Evolutionary conservation across 139 green algal species (phyloP).

Genomic region (Penium margaritaceum): DNA sequence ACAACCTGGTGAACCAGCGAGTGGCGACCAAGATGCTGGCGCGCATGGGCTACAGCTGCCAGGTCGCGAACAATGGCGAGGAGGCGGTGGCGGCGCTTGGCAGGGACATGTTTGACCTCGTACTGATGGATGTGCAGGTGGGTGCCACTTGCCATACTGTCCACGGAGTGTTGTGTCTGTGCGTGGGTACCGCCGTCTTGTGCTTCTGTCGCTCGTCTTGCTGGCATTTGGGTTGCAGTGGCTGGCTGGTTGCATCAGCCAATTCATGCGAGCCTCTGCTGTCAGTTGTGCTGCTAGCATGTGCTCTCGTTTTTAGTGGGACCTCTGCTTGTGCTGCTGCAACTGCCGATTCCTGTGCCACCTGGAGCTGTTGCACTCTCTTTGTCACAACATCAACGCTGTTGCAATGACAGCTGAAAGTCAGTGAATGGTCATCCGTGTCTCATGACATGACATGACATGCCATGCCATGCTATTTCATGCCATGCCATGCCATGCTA

Average conservation of each 20-base stretch:
- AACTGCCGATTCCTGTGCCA: no score
- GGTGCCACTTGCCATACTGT: slow-evolving; percentile 24
- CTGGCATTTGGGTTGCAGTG: background rate
- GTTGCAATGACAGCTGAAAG: no score
- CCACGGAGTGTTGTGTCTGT: background rate
- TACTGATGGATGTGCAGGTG: slow-evolving; percentile 40
- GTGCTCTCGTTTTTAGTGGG: background rate
- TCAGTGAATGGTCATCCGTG: no score
- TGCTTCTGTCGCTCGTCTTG: background rate
- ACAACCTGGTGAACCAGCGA: slow-evolving; percentile 45
- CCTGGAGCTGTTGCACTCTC: no score
- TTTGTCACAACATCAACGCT: no score
- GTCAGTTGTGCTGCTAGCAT: background rate
- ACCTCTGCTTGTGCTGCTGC: no score
- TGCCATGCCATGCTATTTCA: background rate
- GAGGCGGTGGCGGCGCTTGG: slow-evolving; percentile 24
- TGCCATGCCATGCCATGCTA: no score
- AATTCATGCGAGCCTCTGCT: background rate
- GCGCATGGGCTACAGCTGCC: background rate
- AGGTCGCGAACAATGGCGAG: slow-evolving; percentile 21
- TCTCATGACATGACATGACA: background rate
- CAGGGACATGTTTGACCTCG: slow-evolving; percentile 21
- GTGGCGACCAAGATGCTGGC: slow-evolving; percentile 28
- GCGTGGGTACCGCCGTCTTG: background rate
- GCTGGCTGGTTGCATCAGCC: background rate